phyloP scores from a whole-genome alignment of 768 basidiomycete species.

The Epithele typhae region DNA sequence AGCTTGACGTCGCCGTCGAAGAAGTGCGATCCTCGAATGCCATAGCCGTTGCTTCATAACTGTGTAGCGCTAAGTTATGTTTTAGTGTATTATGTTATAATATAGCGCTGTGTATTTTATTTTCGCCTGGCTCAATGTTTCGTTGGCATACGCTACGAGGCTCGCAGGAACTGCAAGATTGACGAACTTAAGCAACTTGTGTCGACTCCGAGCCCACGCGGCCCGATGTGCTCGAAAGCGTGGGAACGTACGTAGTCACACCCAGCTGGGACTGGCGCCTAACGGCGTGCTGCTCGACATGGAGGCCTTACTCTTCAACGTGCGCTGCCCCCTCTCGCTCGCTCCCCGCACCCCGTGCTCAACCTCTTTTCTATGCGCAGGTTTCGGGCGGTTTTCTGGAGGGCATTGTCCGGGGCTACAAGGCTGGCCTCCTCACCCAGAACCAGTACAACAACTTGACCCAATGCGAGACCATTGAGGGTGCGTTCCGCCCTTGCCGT shows the following conservation, averaged over 20 bases:
- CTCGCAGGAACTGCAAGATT: too few relatives aligned
- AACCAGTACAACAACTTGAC: constrained; percentile 89
- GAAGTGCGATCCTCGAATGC: too few relatives aligned
- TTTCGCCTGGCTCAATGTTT: too few relatives aligned
- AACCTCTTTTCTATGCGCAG: constrained; percentile 34
- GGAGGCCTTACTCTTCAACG: constrained; percentile 91
- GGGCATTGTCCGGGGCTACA: constrained; percentile 87
- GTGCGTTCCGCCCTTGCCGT: constrained; percentile 36
- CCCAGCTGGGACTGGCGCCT: constrained; percentile 3
- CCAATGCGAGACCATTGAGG: constrained; percentile 97
- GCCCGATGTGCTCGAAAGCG: not conserved
- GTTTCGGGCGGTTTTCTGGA: constrained; percentile 74
- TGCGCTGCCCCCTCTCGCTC: constrained; percentile 29
- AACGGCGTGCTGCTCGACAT: constrained; percentile 35
- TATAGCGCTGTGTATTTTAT: too few relatives aligned
- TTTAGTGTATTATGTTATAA: too few relatives aligned
- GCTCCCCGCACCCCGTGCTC: constrained; percentile 21
- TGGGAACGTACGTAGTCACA: constrained; percentile 8
- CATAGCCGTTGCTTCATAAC: too few relatives aligned
- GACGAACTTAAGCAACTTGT: too few relatives aligned
- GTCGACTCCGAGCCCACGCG: not conserved
- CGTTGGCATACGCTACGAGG: too few relatives aligned
- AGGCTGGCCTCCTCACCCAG: constrained; percentile 85
- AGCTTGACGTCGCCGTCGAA: too few relatives aligned
- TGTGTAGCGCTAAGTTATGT: too few relatives aligned